These are phyloP conservation scores for Colletotrichum tabaci DNA, from an alignment of 2,329 filamentous ascomycete species.

Conservation along the genomic window DNA sequence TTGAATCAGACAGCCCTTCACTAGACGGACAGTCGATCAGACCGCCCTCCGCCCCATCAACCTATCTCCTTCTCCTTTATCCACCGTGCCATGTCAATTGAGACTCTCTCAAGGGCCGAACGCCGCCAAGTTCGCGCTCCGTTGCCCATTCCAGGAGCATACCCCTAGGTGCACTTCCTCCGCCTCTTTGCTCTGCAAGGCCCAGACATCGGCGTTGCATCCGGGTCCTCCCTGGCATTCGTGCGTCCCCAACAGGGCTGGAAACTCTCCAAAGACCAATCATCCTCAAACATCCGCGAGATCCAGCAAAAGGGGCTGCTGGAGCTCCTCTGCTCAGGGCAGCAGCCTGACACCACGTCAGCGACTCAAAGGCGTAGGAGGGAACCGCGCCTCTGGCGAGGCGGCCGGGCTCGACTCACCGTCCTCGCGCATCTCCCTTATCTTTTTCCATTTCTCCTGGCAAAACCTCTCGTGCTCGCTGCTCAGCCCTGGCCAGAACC, in stretches of 20 bases:
- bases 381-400: background rate
- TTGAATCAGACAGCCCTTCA: too few species aligned
- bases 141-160: too few species aligned
- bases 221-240: background rate
- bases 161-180: too few species aligned
- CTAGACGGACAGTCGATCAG: too few species aligned
- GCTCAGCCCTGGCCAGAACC: conserved; percentile 9
- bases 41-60: too few species aligned
- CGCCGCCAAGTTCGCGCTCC: too few species aligned
- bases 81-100: too few species aligned
- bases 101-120: too few species aligned
- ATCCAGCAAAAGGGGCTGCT: conserved; percentile 56
- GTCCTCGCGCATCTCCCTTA: background rate
- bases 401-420: background rate
- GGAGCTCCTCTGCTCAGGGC: background rate
- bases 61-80: too few species aligned
- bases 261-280: conserved; percentile 50
- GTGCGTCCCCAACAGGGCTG: background rate
- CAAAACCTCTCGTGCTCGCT: background rate
- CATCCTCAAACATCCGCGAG: conserved; percentile 60
- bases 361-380: too few species aligned
- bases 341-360: background rate
- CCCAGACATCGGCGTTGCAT: too few species aligned
- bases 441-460: background rate
- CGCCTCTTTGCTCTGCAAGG: too few species aligned